Base-by-base conservation (phyloP, 179 eudicot genomes). In the Carnegiea gigantea region DNA sequence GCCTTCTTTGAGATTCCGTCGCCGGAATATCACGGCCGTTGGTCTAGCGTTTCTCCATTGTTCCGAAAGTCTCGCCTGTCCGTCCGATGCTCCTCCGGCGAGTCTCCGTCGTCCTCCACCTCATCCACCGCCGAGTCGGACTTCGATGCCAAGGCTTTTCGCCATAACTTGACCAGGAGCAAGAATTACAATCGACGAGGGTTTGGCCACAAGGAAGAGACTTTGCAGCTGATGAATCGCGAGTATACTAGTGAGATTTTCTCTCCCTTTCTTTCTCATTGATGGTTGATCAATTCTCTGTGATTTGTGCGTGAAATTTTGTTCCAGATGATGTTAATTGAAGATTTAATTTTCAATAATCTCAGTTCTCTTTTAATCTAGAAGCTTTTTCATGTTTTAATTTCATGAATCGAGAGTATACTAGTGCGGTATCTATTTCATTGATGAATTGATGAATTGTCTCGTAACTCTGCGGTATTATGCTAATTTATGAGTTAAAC, bases 111-210 rank as follows among this genome's bases (percentile, higher is more conserved):
- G 4, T n/a, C 86, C 18, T 77, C 86, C 2, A 64, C 71, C 15
- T 26, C 71, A 12, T 26, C 86, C 53, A 65, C 87, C 67, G 82
- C 81, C 36, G 88, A 85, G 40, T 76, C 92, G 3, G 91, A 90
- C 3, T 95, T 95, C 77, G 95, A 95, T 76, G 86, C 99, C 14
- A 94, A 95, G 89, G 90, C 83, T 77, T 95, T 95, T 80, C 87
- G 97, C 59, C 91, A 92, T 53, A 92, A 95, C 83, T 88, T 94
- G 90, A 92, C 98, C 30, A 89, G 99, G 82, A 95, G 98, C 51
- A 84, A 91, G 71, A 92, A 95, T 84, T 95, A 95, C 75, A 94
- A 95, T 75, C 93, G 96, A 33, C 87, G 51, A 80, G 99, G 99
- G 43, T 95, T 94, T 82, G 99, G 99, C 4, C 90, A 84, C 54